Conservation (phyloP, 768 basidiomycete species). For the Mycena chlorophos region DNA sequence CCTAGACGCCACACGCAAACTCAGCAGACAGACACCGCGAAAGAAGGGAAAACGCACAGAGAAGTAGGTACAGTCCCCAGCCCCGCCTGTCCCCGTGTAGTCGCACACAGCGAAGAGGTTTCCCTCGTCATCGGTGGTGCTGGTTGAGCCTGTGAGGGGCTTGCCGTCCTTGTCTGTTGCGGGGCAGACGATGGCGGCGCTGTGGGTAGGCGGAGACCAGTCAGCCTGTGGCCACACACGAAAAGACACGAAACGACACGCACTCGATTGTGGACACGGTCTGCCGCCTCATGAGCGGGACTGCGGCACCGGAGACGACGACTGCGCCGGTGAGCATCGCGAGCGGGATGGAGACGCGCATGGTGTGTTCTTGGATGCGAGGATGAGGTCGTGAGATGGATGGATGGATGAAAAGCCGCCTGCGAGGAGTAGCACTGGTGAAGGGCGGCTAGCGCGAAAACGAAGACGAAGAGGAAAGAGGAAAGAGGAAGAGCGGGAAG, state of each 20-base stretch:
- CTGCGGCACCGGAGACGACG: background rate
- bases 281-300: background rate
- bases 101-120: background rate
- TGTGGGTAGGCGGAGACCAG: background rate
- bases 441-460: background rate
- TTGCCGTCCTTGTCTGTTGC: background rate
- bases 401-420: background rate
- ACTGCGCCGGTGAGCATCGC: background rate
- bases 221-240: background rate
- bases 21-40: background rate
- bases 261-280: constrained; percentile 8
- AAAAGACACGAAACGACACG: background rate
- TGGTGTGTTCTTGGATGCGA: too few species aligned
- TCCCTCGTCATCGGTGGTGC: background rate
- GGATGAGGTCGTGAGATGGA: background rate
- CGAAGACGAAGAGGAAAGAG: background rate
- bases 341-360: too few species aligned
- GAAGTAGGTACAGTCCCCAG: background rate
- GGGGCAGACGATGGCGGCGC: background rate
- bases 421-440: too few species aligned
- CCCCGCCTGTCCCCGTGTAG: background rate
- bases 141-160: background rate
- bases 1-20: background rate
- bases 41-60: background rate
- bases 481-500: background rate